These are phyloP conservation scores for Clitopilus hobsonii DNA, from an alignment of 768 basidiomycete genomes.

Conservation along the genomic window DNA sequence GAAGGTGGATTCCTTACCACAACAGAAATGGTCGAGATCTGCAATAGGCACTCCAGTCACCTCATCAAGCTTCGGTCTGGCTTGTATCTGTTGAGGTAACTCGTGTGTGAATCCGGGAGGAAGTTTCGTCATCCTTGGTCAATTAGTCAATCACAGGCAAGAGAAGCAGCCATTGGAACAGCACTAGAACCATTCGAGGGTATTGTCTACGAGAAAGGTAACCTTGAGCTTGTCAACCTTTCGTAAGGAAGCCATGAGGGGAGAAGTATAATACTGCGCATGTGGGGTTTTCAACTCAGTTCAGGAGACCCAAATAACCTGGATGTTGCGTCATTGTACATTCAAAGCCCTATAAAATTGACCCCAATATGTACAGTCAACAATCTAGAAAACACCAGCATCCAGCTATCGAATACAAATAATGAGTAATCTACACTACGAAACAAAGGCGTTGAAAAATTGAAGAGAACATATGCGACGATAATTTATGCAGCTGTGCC, in stretches of 20 bases:
- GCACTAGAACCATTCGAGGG: slow-evolving; percentile 69
- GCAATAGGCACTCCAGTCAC: slow-evolving; percentile 54
- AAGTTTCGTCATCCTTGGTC: slow-evolving; percentile 69
- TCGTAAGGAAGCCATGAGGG: slow-evolving; percentile 17
- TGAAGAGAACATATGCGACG: slow-evolving; percentile 8
- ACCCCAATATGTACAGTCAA: neutral
- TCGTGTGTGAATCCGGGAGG: slow-evolving; percentile 79
- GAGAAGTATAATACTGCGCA: too few relatives aligned
- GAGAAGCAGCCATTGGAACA: neutral
- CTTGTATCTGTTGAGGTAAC: slow-evolving; percentile 54
- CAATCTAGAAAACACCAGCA: neutral
- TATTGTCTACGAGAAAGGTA: slow-evolving; percentile 73
- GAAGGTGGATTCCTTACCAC: slow-evolving; percentile 20
- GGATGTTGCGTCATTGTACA: too few relatives aligned
- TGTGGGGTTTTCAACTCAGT: too few relatives aligned
- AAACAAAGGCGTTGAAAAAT: neutral
- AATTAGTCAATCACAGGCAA: neutral
- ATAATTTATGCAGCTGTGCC: slow-evolving; percentile 35
- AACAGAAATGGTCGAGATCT: slow-evolving; percentile 71
- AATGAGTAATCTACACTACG: neutral
- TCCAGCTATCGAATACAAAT: neutral
- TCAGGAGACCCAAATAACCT: too few relatives aligned
- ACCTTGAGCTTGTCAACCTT: slow-evolving; percentile 37
- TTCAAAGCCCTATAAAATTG: neutral
- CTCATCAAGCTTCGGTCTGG: slow-evolving; percentile 38